Conservation (phyloP, 768 basidiomycete genomes). For the Rickenella mellea region DNA sequence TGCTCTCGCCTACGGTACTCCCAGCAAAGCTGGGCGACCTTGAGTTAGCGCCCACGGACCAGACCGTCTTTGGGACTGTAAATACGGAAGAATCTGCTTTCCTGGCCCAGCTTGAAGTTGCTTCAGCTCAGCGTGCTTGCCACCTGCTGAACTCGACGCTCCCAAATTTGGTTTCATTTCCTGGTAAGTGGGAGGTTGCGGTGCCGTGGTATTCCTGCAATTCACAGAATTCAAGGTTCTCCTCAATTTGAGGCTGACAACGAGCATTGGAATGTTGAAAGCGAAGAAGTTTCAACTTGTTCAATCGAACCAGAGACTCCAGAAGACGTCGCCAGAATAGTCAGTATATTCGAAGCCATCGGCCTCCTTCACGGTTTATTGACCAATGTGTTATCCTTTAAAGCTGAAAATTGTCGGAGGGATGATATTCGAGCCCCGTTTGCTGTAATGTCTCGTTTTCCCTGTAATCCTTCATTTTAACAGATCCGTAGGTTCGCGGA, state of each 20-base stretch:
- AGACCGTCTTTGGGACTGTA: too few relatives aligned
- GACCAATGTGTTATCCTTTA: neutral
- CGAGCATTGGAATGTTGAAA: slow-evolving; percentile 10
- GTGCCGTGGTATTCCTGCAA: too few relatives aligned
- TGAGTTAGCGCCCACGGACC: too few relatives aligned
- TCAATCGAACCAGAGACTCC: slow-evolving; percentile 50
- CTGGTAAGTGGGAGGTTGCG: too few relatives aligned
- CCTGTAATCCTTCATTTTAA: neutral
- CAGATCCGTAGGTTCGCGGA: slow-evolving; percentile 20
- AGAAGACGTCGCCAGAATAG: slow-evolving; percentile 40
- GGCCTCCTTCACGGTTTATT: neutral
- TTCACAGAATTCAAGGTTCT: neutral
- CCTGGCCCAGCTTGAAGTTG: too few relatives aligned
- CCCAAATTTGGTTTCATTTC: neutral
- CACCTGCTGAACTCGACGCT: neutral
- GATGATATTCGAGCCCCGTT: slow-evolving; percentile 34
- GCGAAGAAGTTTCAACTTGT: slow-evolving; percentile 35
- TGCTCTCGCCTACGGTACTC: too few relatives aligned
- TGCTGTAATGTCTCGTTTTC: slow-evolving; percentile 30
- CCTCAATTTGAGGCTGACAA: neutral
- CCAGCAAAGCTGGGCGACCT: too few relatives aligned
- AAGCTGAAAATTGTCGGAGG: slow-evolving; percentile 40
- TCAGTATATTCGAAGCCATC: slow-evolving; percentile 19
- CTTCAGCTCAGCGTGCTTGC: neutral
- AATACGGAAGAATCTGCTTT: too few relatives aligned